Base-by-base conservation (phyloP, 805 yeast genomes). In the Nadsonia fulvescens region DNA sequence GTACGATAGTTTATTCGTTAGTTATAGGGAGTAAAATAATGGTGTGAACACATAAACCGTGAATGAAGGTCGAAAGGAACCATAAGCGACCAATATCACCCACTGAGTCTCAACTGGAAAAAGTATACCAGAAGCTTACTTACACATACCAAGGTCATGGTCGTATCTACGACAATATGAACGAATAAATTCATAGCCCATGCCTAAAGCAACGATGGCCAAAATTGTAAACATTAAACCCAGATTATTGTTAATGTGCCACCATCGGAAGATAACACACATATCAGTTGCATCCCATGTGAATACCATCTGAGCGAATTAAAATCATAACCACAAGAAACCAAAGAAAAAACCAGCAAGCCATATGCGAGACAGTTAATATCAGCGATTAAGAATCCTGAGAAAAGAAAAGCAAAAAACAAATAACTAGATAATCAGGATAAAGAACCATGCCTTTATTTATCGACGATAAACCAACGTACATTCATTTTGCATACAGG, bases 201-300 rank as follows among this genome's bases (percentile, higher is more conserved):
- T 56, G 2, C 70, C 56, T 5, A 74, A 30, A 1, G 47, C 33
- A 1, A 55, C 55, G 13, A 77, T 55, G 1, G 61, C 58, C 1
- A 63, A 7, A 20, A 75, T 42, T 2, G 79, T 60, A 5, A 65
- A 30, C 2, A 72, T 5, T 24, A 78, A 60, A 5, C 67, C 70
- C 3, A 47, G 22, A 5, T 50, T 40, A 1, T 70, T 61, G 24
- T 54, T 55, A 28, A 78, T 63, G 37, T 74, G 86, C 93, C 93
- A 78, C 77, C 83, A 72, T 30, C 54, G 50, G 46, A 73, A 74
- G 6, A 78, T 61, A 6, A 78, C 65, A 44, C 93, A 78, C 5
- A 76, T 58, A 43, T 77, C 64, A 27, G 62, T 52, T 51, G 75
- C 72, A 34, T 70, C 67, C 83, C 89, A 78, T 5, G 82, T 75